Evolutionary conservation across 257 asterid genomes (phyloP), one percentile per base, ranked within the genome.

Genomic region (Solanum sejunctum): DNA sequence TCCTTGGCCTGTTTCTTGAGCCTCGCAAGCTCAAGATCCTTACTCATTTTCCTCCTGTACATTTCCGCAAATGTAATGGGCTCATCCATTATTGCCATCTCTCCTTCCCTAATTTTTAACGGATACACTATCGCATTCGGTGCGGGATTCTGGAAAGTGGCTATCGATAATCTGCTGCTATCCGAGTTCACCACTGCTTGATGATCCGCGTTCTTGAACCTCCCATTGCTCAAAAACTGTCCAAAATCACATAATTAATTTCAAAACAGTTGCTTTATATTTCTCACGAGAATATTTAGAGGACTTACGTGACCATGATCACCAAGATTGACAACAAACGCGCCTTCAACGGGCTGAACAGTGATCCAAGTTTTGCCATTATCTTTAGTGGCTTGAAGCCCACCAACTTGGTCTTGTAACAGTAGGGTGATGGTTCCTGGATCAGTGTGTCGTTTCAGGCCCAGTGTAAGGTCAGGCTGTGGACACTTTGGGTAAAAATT

Each of bases 401-500:
- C 99, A 13, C 98, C 99, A 28, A 97, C 98, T 72, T 90, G 94
- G 64, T 97, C 99, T 79, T 97, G 98, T 47, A 95, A 90, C 90
- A 97, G 79, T 2, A 97, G 87, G 3, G 99, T 94, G 1, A 97
- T 95, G 18, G 94, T 89, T 28, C 98, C 98, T 45, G 99, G 99
- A 89, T 97, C 99, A 0, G 99, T 97, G 70, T 95, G 99, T 18
- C 97, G 86, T 88, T 94, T 93, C 6, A 93, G 89, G 5, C 99
- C 99, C 49, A 97, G 87, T 0, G 98, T 90, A 28, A 95, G 94
- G 43, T 92, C 89, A 4, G 99, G 98, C 15, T 93, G 92, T 4
- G 99, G 99, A 87, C 99, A 97, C 83, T 93, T 93, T 1, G 98
- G 99, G 89, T 94, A 96, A 90, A 86, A 96, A 83, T 95, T 96